Evolutionary conservation across 2,329 filamentous ascomycete genomes (phyloP), one percentile per base, ranked within the genome.

Genomic region (Hypocreales sp.): DNA sequence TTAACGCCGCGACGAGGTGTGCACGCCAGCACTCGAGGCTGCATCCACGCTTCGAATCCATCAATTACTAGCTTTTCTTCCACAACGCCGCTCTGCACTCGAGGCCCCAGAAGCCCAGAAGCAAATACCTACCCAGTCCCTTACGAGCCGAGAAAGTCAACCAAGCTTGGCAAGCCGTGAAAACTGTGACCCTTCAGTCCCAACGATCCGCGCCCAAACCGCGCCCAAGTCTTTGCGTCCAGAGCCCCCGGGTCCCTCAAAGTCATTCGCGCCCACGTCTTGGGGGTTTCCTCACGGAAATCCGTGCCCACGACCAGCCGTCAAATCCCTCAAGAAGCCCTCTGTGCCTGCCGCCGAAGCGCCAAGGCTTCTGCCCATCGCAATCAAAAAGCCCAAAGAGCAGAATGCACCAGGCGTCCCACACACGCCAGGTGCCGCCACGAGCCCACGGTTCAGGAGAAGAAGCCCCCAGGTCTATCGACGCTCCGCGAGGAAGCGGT

Each of bases 401-500:
- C n/a, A n/a, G n/a, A n/a, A n/a, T n/a, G n/a, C n/a, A n/a, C n/a
- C n/a, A n/a, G n/a, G n/a, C n/a, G n/a, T n/a, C 5, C 23, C 22
- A 34, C 30, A 30, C 37, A 37, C 40, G 35, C 37, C 24, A 16
- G 26, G 27, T 26, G 27, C 35, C 20, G 32, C 50, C 51, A 56
- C 50, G 40, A 56, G 51, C 50, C 51, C 50, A 46, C 51, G 43
- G 40, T 46, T 40, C 45, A 47, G 47, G 33, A 36, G 42, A 37
- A 55, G 44, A 58, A 61, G 60, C 64, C 64, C 63, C 57, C 63
- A 64, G 62, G 61, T 67, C 51, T 56, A 63, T 62, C 57, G 53
- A 46, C 53, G 55, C 53, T 54, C 52, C 51, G 34, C 34, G 29
- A 37, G 42, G 51, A 58, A 54, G 50, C 54, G 48, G 50, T 49